Percentiles rank a stretch among this genome's conserved stretches.
Evolutionary conservation across 352 stramenopile species (phyloP).

Genomic region (Pelagophyceae sp.): DNA sequence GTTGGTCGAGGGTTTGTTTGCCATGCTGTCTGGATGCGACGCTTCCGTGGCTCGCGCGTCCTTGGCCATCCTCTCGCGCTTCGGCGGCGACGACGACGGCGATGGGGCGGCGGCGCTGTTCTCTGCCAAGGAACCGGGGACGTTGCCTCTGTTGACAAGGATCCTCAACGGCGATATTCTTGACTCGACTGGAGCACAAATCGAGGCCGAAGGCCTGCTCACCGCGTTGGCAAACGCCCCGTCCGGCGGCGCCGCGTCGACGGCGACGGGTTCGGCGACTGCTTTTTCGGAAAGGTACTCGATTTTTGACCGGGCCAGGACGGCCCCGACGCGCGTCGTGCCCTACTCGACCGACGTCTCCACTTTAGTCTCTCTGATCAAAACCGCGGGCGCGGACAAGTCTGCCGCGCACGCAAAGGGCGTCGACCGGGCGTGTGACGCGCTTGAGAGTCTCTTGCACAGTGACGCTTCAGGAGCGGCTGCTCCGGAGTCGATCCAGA

Average conservation of each 20-base stretch:
- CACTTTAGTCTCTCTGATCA: not conserved
- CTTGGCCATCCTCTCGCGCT: not conserved
- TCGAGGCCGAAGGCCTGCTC: not conserved
- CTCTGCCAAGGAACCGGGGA: not conserved
- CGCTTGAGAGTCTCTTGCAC: not conserved
- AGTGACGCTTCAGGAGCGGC: not conserved
- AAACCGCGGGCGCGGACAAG: not conserved
- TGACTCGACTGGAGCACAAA: not conserved
- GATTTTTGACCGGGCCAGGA: too few species aligned
- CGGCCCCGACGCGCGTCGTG: too few species aligned
- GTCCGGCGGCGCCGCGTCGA: too few species aligned
- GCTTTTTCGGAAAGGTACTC: too few species aligned
- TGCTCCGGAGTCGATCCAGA: not conserved
- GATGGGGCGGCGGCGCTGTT: not conserved
- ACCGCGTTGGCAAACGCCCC: not conserved
- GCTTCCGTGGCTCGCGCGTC: not conserved
- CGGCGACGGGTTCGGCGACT: too few species aligned
- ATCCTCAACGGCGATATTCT: not conserved
- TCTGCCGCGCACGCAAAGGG: too few species aligned
- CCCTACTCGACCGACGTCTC: not conserved
- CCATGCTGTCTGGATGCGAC: not conserved
- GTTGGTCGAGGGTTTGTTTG: not conserved
- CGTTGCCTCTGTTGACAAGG: not conserved
- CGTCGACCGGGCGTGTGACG: not conserved
- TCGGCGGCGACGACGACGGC: not conserved